Evolutionary conservation across 352 stramenopile genomes (phyloP), one percentile per base, ranked within the genome.

Genomic region (Globisporangium nodosum): DNA sequence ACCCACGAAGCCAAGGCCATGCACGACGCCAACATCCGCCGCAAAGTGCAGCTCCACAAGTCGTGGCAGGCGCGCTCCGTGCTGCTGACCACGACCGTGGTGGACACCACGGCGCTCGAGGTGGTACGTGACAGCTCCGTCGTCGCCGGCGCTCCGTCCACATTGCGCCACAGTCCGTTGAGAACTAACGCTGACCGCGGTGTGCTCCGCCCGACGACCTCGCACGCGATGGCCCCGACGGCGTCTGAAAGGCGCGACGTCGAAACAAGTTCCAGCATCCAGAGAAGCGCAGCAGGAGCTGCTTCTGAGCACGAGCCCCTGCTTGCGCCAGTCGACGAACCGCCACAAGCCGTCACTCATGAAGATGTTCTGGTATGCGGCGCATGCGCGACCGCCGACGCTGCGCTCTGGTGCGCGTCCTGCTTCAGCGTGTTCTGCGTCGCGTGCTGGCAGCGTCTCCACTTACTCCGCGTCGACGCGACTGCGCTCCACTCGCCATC

Each of bases 371-470:
- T 89, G 5, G 52, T 87, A 9, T 89, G 79, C 46, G 70, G 71
- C 16, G 54, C 52, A 5, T 87, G 76, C 55, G 61, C 61, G 1
- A 13, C 58, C 27, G 43, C 65, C 13, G 43, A 62, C 16, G 79
- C 79, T n/a, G 61, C 64, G 16, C 60, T 89, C 7, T 89, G 79
- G 79, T 89, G 79, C 35, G 69, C 79, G 1, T 67, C 70, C 4
- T 89, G 79, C 54, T 89, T 89, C 47, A 71, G 65, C 1, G 79
- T 89, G 3, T 83, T 63, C 47, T 89, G 79, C 35, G 48, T 65
- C 7, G 54, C 55, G 11, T 89, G 79, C 52, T 89, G 79, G 79
- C 68, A 80, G 35, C 50, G 56, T 1, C 53, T 64, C n/a, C 79
- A 89, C 46, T 56, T 66, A 11, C 76, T 75, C 2, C 66, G 57